Evolutionary conservation across 352 stramenopile species (phyloP), one percentile per base, ranked within the genome.

Genomic region (Phytophthora megakarya): DNA sequence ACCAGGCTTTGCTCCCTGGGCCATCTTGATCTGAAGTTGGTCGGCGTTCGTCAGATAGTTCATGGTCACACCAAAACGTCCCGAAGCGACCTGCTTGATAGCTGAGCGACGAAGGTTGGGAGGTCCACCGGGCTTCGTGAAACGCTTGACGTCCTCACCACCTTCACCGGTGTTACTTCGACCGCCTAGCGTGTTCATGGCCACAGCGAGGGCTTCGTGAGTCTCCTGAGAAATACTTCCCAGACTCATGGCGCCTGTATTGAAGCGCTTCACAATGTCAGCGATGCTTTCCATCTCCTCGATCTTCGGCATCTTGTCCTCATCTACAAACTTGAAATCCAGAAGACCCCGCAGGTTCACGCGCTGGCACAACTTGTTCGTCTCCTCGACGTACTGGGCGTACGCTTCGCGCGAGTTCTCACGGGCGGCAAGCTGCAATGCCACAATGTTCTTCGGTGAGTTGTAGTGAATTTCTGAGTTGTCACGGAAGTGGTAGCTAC

Each of bases 1-100:
- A 62, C 96, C 96, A 39, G 96, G 96, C 76, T 98, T 99, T 15
- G 95, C 95, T 50, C 96, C 96, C 78, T 99, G 96, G 1, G 96
- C 96, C 94, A 99, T 99, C 81, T 99, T 99, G 76, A 99, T 99
- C 80, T 99, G 95, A 37, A 99, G 96, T 78, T 98, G 93, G 65
- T 99, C 95, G 33, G 93, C 96, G 62, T 99, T 98, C 7, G 94
- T 96, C 22, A 99, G 78, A 71, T 99, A 99, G 70, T 98, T 90
- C 54, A 97, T 98, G 11, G 96, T 98, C 18, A 98, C 96, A 62
- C 96, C 96, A 67, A 98, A 99, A 61, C 96, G 80, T 48, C 95
- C 96, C 12, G 91, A 98, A 38, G 96, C 96, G 39, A 99, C 90
- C 69, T 97, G 91, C 70, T 98, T 98, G 66, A 99, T 98, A 58